Base-by-base conservation (phyloP, 345 rosid species). In the Sisymbrium altissimum region DNA sequence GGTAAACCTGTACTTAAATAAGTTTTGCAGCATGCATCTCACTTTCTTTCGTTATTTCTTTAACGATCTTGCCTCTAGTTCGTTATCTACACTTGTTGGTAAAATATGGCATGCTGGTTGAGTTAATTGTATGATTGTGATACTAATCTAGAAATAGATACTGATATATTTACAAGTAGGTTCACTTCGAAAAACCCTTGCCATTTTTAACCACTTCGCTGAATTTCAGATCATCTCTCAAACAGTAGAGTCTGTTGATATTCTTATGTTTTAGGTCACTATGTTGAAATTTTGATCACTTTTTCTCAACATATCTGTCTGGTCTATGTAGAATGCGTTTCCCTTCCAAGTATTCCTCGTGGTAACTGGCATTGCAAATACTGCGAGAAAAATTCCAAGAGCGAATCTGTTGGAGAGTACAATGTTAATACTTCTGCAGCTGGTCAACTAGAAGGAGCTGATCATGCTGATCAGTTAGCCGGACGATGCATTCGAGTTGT, bases 331-430 rank as follows among this genome's bases (percentile, higher is more conserved):
- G 99, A 88, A 68, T 95, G 99, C 66, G 89, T 86, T 39, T 84
- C 86, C 75, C 84, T 90, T 43, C 71, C 87, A 56, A 84, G 79
- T 75, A 56, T 89, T 70, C 98, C 99, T 38, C 86, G 75, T 39
- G 96, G 98, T 66, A 84, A 83, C 78, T 95, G 99, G 99, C 86
- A 87, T 66, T 95, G 99, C 86, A 82, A 86, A 68, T 89, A 84
- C 82, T 95, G 99, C 76, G 80, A 84, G 83, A 86, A 83, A 72
- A 74, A 75, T 79, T 82, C 85, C 75, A 80, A 86, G 76, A 86
- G 82, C 81, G 95, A 90, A 63, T 85, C 73, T 66, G 82, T 80
- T 54, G 86, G 80, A 59, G 88, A 82, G 79, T 72, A 79, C 61
- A 89, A 83, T 81, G 85, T 84, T 59, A 87, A 89, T 86, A 88